Percentiles rank a stretch among this genome's conserved stretches.
Conservation (phyloP, 495 filamentous ascomycete species). For the Mytilinidion resinicola region DNA sequence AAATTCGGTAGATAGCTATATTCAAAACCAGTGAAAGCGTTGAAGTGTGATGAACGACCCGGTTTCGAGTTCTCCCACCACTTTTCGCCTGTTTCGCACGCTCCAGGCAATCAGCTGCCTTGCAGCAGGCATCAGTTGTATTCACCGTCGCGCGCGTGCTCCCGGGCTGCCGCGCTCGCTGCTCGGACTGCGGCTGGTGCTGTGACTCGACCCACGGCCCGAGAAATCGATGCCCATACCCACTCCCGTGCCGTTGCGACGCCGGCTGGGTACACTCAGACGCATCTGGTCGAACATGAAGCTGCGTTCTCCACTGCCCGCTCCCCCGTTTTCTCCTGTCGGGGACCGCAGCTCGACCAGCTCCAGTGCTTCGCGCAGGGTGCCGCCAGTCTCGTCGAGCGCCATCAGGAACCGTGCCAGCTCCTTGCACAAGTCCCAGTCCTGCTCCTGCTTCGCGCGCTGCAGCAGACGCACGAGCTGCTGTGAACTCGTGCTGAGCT, state of each 20-base stretch:
- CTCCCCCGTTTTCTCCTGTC: constrained; percentile 31
- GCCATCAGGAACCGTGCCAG: constrained; percentile 88
- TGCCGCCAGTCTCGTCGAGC: constrained; percentile 78
- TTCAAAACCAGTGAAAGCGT: no score
- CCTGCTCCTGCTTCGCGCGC: constrained; percentile 73
- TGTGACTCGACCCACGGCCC: background rate
- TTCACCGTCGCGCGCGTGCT: no score
- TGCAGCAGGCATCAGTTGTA: no score
- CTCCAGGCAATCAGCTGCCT: no score
- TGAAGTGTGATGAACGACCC: no score
- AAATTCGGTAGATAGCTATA: no score
- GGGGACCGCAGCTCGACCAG: constrained; percentile 55
- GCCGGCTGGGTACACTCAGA: constrained; percentile 9
- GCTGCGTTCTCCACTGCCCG: background rate
- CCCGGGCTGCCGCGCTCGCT: background rate
- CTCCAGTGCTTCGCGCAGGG: constrained; percentile 70
- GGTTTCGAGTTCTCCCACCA: no score
- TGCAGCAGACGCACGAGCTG: constrained; percentile 76
- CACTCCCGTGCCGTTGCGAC: background rate
- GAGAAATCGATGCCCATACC: constrained; percentile 18
- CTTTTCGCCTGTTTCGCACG: no score
- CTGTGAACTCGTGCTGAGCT: constrained; percentile 58
- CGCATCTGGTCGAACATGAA: constrained; percentile 9
- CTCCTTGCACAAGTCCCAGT: constrained; percentile 97
- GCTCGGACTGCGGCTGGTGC: constrained; percentile 1